Evolutionary conservation across 164 flowering plant genomes (phyloP), one percentile per base, ranked within the genome.

Genomic region (Macadamia tetraphylla): DNA sequence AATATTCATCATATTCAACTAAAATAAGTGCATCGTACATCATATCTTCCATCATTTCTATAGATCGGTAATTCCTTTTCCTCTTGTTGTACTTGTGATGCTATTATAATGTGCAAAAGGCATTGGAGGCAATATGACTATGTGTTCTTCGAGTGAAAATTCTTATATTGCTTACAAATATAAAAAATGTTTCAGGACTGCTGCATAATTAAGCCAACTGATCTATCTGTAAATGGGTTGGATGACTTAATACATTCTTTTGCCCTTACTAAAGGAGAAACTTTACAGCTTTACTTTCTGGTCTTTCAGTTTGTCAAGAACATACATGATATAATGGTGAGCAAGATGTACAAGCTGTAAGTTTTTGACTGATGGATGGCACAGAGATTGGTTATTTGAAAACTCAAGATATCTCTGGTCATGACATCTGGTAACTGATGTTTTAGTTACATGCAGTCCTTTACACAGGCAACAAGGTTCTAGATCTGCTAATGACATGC

Each of bases 301-400:
- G 29, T 65, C 48, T 60, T 70, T 46, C 89, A 94, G 98, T 85
- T 94, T 81, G 82, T 94, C 43, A 91, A 85, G 71, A 83, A 91
- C 76, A 80, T 94, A 64, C 85, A 84, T 81, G 92, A 89, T 76
- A 81, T 78, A 87, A 91, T 91, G 98, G 88, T 91, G 78, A 85
- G 79, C 81, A 88, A 87, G 79, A 77, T 88, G 87, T 87, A 87
- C 80, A 78, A 82, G 29, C 75, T 86, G 98, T 94, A 84, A 83
- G 98, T 84, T 70, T 53, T 51, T 67, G 1, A 46, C 23, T 23
- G 23, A 51, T 0, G 60, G 10, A 66, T 44, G 6, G 30, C 48
- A 52, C n/a, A 4, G 49, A 29, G 32, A 32, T 60, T 44, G 6
- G 55, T 29, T 58, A 31, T 68, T 46, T 44, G 49, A 14, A 56